These are phyloP conservation scores for Populus alba DNA, from an alignment of 345 rosid species.

Conservation along the genomic window DNA sequence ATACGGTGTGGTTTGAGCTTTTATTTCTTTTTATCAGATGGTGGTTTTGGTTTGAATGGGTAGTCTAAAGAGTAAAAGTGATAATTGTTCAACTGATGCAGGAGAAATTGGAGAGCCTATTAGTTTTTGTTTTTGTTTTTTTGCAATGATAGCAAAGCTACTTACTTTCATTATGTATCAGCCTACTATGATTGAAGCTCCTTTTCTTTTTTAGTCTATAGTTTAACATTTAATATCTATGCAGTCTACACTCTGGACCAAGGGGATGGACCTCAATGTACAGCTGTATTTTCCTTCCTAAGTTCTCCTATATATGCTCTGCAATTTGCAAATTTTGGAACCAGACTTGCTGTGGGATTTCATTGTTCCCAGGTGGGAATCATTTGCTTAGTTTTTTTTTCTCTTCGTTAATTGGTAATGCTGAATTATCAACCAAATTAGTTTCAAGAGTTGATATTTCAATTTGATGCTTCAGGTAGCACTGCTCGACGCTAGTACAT, in stretches of 20 bases:
- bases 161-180: background rate
- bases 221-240: background rate
- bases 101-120: background rate
- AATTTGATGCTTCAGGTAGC: slow-evolving; percentile 62
- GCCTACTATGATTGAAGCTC: background rate
- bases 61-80: background rate
- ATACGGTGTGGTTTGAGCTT: background rate
- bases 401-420: slow-evolving; percentile 2
- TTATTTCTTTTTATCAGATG: background rate
- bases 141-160: background rate
- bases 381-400: slow-evolving; percentile 2
- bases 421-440: background rate
- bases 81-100: background rate
- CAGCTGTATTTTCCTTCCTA: slow-evolving; percentile 58
- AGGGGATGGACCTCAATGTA: slow-evolving; percentile 64
- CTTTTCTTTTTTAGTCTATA: slow-evolving; percentile 8
- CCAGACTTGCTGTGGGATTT: slow-evolving; percentile 75
- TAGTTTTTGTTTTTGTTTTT: background rate
- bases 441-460: background rate
- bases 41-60: background rate
- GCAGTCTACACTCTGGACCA: slow-evolving; percentile 59
- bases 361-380: slow-evolving; percentile 68
- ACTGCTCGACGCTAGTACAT: slow-evolving; percentile 58
- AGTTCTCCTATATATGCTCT: slow-evolving; percentile 55
- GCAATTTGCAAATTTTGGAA: slow-evolving; percentile 49